phyloP scores from a whole-genome alignment of 2,329 filamentous ascomycete species.

The Arthrobotrys megalospora region DNA sequence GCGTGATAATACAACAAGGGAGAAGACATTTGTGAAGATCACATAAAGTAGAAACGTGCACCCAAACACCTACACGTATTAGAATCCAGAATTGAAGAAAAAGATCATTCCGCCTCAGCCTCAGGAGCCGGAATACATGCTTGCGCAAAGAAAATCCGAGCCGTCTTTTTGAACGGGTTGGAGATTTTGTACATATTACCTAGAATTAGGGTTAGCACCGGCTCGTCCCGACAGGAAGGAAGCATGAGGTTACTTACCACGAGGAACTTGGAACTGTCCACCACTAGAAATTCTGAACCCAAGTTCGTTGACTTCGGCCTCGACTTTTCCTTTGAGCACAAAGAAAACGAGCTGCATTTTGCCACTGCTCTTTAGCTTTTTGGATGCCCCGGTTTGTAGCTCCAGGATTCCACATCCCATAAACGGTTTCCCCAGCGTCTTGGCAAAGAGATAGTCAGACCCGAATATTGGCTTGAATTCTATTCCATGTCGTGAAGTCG shows the following conservation, averaged over 20 bases:
- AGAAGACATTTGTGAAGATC: background rate
- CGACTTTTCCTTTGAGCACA: conserved; percentile 84
- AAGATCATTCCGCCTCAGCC: background rate
- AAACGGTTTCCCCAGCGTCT: conserved; percentile 86
- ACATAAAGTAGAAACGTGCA: background rate
- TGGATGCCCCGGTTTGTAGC: conserved; percentile 84
- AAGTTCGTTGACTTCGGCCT: conserved; percentile 81
- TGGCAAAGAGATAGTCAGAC: conserved; percentile 75
- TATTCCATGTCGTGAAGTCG: conserved; percentile 50
- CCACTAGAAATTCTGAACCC: conserved; percentile 87
- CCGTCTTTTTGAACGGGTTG: conserved; percentile 81
- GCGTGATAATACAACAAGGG: background rate
- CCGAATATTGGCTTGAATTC: conserved; percentile 59
- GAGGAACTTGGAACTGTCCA: conserved; percentile 92
- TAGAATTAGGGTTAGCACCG: conserved; percentile 67
- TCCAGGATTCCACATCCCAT: conserved; percentile 93
- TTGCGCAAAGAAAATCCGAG: conserved; percentile 92
- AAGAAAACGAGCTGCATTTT: conserved; percentile 99
- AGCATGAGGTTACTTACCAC: conserved; percentile 76
- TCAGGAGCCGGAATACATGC: conserved; percentile 72
- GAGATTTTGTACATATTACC: conserved; percentile 94
- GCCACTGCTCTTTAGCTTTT: conserved; percentile 90
- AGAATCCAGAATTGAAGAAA: background rate
- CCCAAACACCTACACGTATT: conserved; percentile 17
- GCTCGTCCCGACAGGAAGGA: background rate